A percentile compares a stretch with the other conserved stretches of the same genome.
Evolutionary conservation across 805 yeast species (phyloP).

Genomic region (Sungouiella thailandica): DNA sequence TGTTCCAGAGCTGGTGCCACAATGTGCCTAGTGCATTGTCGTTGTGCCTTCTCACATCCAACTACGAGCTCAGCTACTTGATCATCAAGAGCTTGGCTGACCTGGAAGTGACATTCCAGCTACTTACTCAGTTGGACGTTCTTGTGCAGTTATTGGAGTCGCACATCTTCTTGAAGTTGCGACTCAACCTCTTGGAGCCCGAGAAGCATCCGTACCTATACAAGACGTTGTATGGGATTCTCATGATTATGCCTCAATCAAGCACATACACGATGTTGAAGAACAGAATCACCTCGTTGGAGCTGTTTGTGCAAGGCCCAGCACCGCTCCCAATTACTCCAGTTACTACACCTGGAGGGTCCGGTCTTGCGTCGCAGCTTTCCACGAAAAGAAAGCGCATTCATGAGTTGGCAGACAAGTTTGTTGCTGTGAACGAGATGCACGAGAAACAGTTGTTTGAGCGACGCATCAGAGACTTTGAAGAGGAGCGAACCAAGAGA

Average conservation of each 20-base stretch:
- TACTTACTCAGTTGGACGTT: constrained; percentile 82
- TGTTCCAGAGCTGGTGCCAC: constrained; percentile 89
- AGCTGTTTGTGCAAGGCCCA: constrained; percentile 28
- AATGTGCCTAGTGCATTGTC: constrained; percentile 87
- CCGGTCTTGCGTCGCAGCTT: constrained; percentile 20
- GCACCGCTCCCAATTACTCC: constrained; percentile 23
- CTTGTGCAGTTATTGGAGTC: constrained; percentile 87
- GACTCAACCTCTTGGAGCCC: constrained; percentile 87
- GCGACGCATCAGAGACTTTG: constrained; percentile 3
- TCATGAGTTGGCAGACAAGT: constrained; percentile 39
- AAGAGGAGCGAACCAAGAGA: neutral
- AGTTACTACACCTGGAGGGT: constrained; percentile 13
- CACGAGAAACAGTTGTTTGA: constrained; percentile 17
- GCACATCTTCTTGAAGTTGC: constrained; percentile 81
- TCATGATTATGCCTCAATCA: constrained; percentile 93
- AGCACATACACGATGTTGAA: constrained; percentile 80
- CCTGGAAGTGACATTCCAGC: constrained; percentile 71
- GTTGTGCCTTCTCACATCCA: constrained; percentile 78
- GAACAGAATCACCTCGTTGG: constrained; percentile 57
- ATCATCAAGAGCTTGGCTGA: constrained; percentile 78
- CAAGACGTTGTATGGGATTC: constrained; percentile 83
- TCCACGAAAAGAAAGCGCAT: constrained; percentile 35
- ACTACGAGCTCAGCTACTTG: constrained; percentile 82
- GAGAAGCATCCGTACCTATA: constrained; percentile 73
- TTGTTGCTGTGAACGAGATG: constrained; percentile 30